Evolutionary conservation across 2,329 filamentous ascomycete species (phyloP), one percentile per base, ranked within the genome.

Genomic region (Fusarium piperis): DNA sequence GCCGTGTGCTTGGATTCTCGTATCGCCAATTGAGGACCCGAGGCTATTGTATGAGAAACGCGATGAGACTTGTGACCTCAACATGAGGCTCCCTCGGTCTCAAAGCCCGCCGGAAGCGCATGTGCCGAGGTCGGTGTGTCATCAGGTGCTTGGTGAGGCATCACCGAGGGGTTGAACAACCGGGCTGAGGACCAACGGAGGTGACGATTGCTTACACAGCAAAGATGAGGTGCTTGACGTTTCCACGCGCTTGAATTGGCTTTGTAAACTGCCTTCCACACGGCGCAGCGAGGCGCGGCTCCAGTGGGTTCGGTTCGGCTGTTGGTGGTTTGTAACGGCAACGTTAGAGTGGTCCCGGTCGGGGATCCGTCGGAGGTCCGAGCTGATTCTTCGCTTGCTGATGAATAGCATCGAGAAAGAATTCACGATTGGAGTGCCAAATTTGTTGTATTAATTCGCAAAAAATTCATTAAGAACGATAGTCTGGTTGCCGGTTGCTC

Each of bases 311-410:
- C 30, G 26, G 53, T 32, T 51, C 30, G 39, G 35, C 33, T 59
- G 33, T 44, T 44, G 36, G 28, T 66, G 44, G 65, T 59, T 35
- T 56, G 59, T 23, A 20, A 35, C 33, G 33, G 53, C 28, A 41
- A 62, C 32, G n/a, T 8, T 38, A 23, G 18, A 12, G 38, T 51
- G 38, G 20, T 38, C 38, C 11, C 6, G 53, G 28, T 63, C 61
- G 26, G 44, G 18, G 13, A 52, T 46, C 12, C n/a, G 16, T 68
- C 53, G 55, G 64, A 67, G 33, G 38, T 68, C 64, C 64, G 59
- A 68, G 46, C 26, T 20, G 7, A 20, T 23, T 4, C 5, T 23
- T 41, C 3, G 38, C 41, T 59, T 46, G 38, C 46, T 23, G 41
- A 28, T 20, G 30, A 26, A 32, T 30, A 46, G 11, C 7, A 23